Evolutionary conservation across 441 rosid species (phyloP), one percentile per base, ranked within the genome.

Genomic region (Euphorbia schlechtendalii): DNA sequence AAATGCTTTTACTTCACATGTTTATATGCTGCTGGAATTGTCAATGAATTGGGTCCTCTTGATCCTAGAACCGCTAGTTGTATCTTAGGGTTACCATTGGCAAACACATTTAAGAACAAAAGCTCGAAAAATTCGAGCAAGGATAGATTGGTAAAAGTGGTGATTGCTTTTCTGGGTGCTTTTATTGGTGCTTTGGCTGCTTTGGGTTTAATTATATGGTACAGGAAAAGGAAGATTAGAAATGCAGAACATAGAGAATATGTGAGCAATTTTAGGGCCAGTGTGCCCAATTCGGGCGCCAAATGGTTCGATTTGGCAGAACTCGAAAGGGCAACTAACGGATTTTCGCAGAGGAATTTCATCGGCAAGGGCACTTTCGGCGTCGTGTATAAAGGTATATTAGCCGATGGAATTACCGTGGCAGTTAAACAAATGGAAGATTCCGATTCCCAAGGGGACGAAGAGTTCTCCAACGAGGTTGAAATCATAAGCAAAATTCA

Each of bases 401-500:
- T 82, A 17, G 45, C 74, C 2, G 86, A 80, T 20, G 84, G 88
- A 14, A 76, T 82, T 15, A 5, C 38, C 38, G 75, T 86, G 9
- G 88, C 85, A 1, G 84, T 82, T 45, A 86, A 86, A 63, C 83
- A 80, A 63, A 69, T 82, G 56, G 68, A 73, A 0, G 82, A 82
- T 58, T 34, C 67, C 56, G 83, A 86, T 51, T 74, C 81, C 1
- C 74, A 78, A 63, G 80, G 84, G 1, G 91, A 85, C n/a, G 80
- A 71, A 32, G 88, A 83, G 9, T 82, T 86, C 66, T 59, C 70
- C 21, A 83, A 82, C 15, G 91, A 86, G 71, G 91, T 86, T 18
- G 85, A 86, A 67, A 82, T 86, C 64, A 82, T 86, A 38, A 82
- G 88, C 80, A 86, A 78, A 54, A 77, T 86, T 9, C 74, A 84